phyloP scores from a whole-genome alignment of 1,139 yeast genomes.

The Lodderomyces jiufengensis region DNA sequence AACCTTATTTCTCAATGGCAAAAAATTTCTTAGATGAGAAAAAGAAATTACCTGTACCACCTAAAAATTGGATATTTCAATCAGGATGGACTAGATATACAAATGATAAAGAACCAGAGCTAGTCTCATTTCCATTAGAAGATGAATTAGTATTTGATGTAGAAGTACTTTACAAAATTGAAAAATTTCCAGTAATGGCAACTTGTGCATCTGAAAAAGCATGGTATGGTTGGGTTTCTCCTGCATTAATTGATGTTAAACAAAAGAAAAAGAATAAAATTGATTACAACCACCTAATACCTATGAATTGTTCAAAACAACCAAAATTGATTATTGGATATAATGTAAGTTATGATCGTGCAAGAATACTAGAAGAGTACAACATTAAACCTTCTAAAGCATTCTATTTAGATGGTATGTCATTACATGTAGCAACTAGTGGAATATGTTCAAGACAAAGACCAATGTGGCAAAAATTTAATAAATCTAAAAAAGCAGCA shows the following conservation, averaged over 20 bases:
- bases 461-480: constrained; percentile 69
- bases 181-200: constrained; percentile 77
- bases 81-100: constrained; percentile 87
- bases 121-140: constrained; percentile 65
- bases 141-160: constrained; percentile 81
- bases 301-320: constrained; percentile 50
- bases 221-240: constrained; percentile 97
- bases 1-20: constrained; percentile 58
- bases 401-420: constrained; percentile 87
- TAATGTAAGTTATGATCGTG: constrained; percentile 88
- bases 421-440: constrained; percentile 83
- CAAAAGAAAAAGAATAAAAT: constrained; percentile 24
- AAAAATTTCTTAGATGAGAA: constrained; percentile 28
- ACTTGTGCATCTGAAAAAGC: constrained; percentile 75
- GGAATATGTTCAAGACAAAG: constrained; percentile 95
- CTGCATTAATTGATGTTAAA: constrained; percentile 52
- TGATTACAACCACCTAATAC: constrained; percentile 70
- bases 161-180: constrained; percentile 75
- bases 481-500: constrained; percentile 25
- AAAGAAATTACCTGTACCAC: constrained; percentile 45
- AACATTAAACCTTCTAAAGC: constrained; percentile 61
- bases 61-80: constrained; percentile 46
- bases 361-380: constrained; percentile 83
- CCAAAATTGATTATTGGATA: constrained; percentile 78
- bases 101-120: constrained; percentile 46